Percentiles rank a stretch among this genome's conserved stretches.
phyloP scores from a whole-genome alignment of 1,284 basidiomycete genomes.

The Ceratobasidium sp. region DNA sequence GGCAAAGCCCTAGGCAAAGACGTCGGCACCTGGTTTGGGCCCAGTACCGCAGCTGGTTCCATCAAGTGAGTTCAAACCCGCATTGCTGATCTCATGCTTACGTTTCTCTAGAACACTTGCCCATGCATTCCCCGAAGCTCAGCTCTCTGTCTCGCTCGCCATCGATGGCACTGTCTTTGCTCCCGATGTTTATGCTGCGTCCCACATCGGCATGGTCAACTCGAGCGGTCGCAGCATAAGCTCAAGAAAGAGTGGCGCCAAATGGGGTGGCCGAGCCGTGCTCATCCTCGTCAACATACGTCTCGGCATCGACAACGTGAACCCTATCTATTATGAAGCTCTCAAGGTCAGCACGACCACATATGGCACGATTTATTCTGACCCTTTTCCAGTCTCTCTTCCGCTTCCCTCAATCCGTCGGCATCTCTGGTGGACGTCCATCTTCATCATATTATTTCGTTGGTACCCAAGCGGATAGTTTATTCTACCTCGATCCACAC shows the following conservation, averaged over 20 bases:
- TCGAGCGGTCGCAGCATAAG: constrained; percentile 43
- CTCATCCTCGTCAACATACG: constrained; percentile 88
- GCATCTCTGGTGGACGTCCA: constrained; percentile 94
- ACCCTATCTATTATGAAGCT: constrained; percentile 93
- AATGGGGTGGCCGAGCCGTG: constrained; percentile 88
- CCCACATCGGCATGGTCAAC: constrained; percentile 57
- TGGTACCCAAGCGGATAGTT: constrained; percentile 85
- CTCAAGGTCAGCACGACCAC: constrained; percentile 77
- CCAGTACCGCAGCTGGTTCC: constrained; percentile 94
- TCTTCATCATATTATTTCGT: constrained; percentile 98
- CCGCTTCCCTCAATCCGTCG: constrained; percentile 93
- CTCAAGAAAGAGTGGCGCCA: constrained; percentile 29
- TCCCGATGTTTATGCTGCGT: constrained; percentile 86
- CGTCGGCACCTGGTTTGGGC: constrained; percentile 98
- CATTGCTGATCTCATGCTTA: constrained; percentile 19
- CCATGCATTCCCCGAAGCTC: constrained; percentile 81
- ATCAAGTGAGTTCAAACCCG: constrained; percentile 72
- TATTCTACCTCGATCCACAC: constrained; percentile 98
- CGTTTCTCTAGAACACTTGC: constrained; percentile 70
- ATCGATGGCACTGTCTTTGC: constrained; percentile 87
- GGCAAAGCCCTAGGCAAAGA: constrained; percentile 96
- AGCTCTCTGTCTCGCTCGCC: constrained; percentile 84
- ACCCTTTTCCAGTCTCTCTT: constrained; percentile 72
- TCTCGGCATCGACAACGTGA: constrained; percentile 91
- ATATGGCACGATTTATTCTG: constrained; percentile 5